Evolutionary conservation across 164 flowering plant species (phyloP).

Genomic region (Vitis cinerea): DNA sequence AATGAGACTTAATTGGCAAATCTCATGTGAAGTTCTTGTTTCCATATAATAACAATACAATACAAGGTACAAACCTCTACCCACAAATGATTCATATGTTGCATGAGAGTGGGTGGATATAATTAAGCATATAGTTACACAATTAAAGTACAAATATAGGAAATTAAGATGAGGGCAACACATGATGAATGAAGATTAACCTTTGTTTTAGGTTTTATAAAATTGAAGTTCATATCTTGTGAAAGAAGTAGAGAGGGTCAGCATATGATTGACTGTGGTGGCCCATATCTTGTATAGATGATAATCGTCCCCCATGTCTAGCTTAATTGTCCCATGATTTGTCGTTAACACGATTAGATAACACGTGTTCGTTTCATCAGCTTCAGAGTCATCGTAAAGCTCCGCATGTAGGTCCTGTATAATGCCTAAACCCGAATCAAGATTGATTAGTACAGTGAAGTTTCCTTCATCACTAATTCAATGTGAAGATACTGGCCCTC

Average conservation of each 20-base stretch:
- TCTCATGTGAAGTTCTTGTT: no score
- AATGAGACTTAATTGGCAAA: no score
- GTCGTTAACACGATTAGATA: constrained; percentile 62
- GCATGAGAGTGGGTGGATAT: no score
- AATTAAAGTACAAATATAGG: neutral
- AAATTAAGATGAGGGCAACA: neutral
- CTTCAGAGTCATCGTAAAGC: constrained; percentile 53
- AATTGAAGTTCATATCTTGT: constrained; percentile 59
- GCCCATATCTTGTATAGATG: constrained; percentile 65
- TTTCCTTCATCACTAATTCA: no score
- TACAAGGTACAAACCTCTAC: no score
- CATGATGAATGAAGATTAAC: neutral
- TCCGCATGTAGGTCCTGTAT: constrained; percentile 60
- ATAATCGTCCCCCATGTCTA: constrained; percentile 76
- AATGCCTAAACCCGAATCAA: constrained; percentile 38
- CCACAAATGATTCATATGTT: no score
- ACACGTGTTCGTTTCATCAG: constrained; percentile 40
- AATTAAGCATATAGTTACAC: no score
- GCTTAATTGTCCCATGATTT: constrained; percentile 55
- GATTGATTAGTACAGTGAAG: neutral
- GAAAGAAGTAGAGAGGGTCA: constrained; percentile 55
- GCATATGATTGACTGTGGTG: constrained; percentile 68
- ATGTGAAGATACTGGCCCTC: no score
- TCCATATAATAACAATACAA: no score
- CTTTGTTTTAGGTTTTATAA: constrained; percentile 22